Percentiles rank a stretch among this genome's conserved stretches.
These are phyloP conservation scores for Botrytis pseudocinerea DNA, from an alignment of 2,329 filamentous ascomycete genomes.

Conservation along the genomic window DNA sequence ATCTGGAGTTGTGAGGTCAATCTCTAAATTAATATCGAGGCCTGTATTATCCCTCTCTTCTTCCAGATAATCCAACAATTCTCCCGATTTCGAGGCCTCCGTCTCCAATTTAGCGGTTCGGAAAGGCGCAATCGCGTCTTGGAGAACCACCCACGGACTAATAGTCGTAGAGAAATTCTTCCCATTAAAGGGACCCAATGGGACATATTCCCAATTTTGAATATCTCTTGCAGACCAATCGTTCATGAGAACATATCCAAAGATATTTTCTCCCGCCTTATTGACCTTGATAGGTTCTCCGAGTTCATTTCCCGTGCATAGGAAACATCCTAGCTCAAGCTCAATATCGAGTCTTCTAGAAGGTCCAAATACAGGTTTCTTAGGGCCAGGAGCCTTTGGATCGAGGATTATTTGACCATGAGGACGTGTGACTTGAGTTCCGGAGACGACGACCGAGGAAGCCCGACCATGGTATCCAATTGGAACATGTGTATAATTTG, in stretches of 20 bases:
- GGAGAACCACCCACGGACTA: slow-evolving; percentile 75
- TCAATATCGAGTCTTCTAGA: slow-evolving; percentile 74
- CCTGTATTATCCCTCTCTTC: slow-evolving; percentile 59
- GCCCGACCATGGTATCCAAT: slow-evolving; percentile 81
- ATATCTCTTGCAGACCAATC: slow-evolving; percentile 86
- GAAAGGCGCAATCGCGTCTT: slow-evolving; percentile 74
- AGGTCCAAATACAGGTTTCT: slow-evolving; percentile 62
- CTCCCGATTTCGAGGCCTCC: slow-evolving; percentile 47
- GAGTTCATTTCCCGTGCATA: slow-evolving; percentile 64
- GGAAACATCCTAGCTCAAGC: slow-evolving; percentile 75
- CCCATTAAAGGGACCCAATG: slow-evolving; percentile 76
- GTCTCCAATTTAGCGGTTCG: slow-evolving; percentile 50
- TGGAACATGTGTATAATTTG: slow-evolving; percentile 79
- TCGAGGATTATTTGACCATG: slow-evolving; percentile 72
- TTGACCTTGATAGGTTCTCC: slow-evolving; percentile 64
- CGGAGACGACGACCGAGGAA: slow-evolving; percentile 73
- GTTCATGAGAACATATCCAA: slow-evolving; percentile 80
- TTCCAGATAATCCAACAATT: slow-evolving; percentile 62
- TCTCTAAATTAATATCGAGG: slow-evolving; percentile 68
- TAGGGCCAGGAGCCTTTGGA: slow-evolving; percentile 59
- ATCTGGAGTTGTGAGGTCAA: slow-evolving; percentile 58
- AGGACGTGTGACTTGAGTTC: slow-evolving; percentile 71
- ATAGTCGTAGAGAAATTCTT: slow-evolving; percentile 84
- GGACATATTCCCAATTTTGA: slow-evolving; percentile 82
- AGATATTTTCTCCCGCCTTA: slow-evolving; percentile 67